A percentile compares a stretch with the other conserved stretches of the same genome.
Evolutionary conservation across 2,329 filamentous ascomycete genomes (phyloP).

Genomic region (Talaromyces sp.): DNA sequence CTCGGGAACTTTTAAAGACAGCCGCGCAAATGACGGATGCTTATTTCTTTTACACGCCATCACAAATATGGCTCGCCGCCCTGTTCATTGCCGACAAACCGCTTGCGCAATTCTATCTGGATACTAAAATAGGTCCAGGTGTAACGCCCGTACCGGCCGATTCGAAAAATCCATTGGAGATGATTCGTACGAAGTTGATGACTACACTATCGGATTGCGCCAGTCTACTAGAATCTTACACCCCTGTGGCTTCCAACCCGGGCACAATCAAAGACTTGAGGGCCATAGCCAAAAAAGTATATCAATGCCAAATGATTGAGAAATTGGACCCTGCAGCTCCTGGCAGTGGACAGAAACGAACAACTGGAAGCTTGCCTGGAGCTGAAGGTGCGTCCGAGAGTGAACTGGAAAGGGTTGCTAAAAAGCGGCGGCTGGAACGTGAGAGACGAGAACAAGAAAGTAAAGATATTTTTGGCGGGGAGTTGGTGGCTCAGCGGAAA

Average conservation of each 20-base stretch:
- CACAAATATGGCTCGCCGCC: conserved; percentile 86
- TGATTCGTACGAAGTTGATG: conserved; percentile 38
- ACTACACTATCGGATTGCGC: conserved; percentile 38
- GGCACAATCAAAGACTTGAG: conserved; percentile 42
- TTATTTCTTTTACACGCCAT: conserved; percentile 95
- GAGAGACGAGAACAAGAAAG: conserved; percentile 23
- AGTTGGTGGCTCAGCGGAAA: conserved; percentile 33
- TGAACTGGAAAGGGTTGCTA: conserved; percentile 37
- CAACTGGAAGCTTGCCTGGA: conserved; percentile 29
- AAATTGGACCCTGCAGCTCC: conserved; percentile 41
- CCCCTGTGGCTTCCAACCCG: conserved; percentile 35
- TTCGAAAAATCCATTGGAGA: conserved; percentile 25
- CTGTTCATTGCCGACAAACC: conserved; percentile 67
- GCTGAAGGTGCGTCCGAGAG: conserved; percentile 32
- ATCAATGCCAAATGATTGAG: conserved; percentile 48
- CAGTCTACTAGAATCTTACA: conserved; percentile 38
- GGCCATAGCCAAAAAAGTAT: conserved; percentile 49
- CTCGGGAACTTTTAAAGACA: conserved; percentile 70
- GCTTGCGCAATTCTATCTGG: conserved; percentile 44
- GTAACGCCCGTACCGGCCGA: conserved; percentile 19
- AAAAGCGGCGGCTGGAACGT: conserved; percentile 39
- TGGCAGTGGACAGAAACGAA: conserved; percentile 40
- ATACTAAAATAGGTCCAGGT: conserved; percentile 39
- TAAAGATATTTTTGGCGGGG: conserved; percentile 36
- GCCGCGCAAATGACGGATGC: conserved; percentile 84